Conservation (phyloP, 208 protist genomes). For the Wallacemonas sp. region DNA sequence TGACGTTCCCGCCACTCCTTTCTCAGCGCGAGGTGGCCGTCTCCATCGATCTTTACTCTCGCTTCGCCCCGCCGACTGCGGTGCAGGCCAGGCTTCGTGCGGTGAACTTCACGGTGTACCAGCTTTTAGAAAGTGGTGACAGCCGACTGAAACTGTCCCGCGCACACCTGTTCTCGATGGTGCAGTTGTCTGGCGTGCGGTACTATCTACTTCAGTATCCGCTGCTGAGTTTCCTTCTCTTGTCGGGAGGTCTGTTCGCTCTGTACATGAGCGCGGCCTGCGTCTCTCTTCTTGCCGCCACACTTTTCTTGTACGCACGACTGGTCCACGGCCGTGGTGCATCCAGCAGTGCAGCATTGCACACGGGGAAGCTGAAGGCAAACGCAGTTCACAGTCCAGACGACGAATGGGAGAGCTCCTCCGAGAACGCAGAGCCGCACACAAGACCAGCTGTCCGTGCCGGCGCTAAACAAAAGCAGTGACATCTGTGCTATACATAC, state of each 20-base stretch:
- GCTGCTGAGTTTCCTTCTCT: constrained; percentile 36
- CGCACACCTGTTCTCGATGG: constrained; percentile 49
- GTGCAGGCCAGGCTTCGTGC: constrained; percentile 67
- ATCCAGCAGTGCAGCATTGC: too few relatives aligned
- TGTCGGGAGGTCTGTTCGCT: constrained; percentile 25
- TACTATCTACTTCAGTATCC: constrained; percentile 58
- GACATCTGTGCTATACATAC: neutral
- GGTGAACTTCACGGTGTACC: constrained; percentile 77
- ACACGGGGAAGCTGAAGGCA: too few relatives aligned
- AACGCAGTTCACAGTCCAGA: too few relatives aligned
- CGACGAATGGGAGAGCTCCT: constrained; percentile 4
- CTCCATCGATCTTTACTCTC: constrained; percentile 53
- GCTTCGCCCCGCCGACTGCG: constrained; percentile 56
- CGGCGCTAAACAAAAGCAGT: neutral
- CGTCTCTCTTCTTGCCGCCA: constrained; percentile 10
- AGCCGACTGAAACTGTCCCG: constrained; percentile 40
- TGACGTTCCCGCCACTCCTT: constrained; percentile 51
- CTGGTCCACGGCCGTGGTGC: neutral
- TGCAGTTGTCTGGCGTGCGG: constrained; percentile 51
- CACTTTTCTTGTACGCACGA: neutral
- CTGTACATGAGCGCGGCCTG: constrained; percentile 6
- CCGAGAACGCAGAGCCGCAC: neutral
- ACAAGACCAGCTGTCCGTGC: neutral
- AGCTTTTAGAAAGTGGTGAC: constrained; percentile 16
- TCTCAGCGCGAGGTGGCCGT: constrained; percentile 44